Base-by-base conservation (phyloP, 2,329 filamentous ascomycete species). In the Trematosphaeria pertusa region DNA sequence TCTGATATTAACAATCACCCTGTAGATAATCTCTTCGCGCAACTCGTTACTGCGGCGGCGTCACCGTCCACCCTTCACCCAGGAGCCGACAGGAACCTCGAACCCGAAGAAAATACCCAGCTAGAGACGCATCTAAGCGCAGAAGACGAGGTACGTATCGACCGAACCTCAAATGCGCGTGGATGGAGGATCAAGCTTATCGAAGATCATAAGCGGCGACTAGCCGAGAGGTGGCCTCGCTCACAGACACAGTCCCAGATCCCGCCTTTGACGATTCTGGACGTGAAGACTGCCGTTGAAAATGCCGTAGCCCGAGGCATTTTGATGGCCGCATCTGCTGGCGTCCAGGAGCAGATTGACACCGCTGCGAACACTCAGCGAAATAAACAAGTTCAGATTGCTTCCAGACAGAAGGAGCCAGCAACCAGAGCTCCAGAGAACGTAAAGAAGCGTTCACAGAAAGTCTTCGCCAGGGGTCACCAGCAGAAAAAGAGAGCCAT, bases 171-270 rank as follows among this genome's bases (percentile, higher is more conserved):
- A n/a, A 46, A 46, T 15, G 36, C 37, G 32, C 28, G 43, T 38
- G 22, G 30, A 11, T 62, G 48, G 59, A 46, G 46, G 28, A 37
- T 4, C 19, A 48, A 28, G 34, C 40, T 65, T 3, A 32, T 65
- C 15, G 36, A 48, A 12, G 32, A 56, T 30, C 53, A 63, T 35
- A 64, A 58, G 43, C 42, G 33, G 26, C 54, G 49, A 18, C 37
- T 59, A 20, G 45, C 33, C 14, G 39, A 45, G 24, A 52, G 31
- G 21, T 41, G 45, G 37, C 43, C 37, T 2, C 26, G 33, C 11
- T 34, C 39, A 22, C 39, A 19, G 30, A 44, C 55, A 30, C n/a
- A 33, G 17, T 9, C 41, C 11, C 20, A 34, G 8, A 28, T 18
- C 18, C 28, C 19, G 12, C 30, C 45, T n/a, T 40, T 37, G 8